Percentiles rank a stretch among this genome's conserved stretches.
These are phyloP conservation scores for Termitomyces sp. DNA, from an alignment of 768 basidiomycete genomes.

Conservation along the genomic window DNA sequence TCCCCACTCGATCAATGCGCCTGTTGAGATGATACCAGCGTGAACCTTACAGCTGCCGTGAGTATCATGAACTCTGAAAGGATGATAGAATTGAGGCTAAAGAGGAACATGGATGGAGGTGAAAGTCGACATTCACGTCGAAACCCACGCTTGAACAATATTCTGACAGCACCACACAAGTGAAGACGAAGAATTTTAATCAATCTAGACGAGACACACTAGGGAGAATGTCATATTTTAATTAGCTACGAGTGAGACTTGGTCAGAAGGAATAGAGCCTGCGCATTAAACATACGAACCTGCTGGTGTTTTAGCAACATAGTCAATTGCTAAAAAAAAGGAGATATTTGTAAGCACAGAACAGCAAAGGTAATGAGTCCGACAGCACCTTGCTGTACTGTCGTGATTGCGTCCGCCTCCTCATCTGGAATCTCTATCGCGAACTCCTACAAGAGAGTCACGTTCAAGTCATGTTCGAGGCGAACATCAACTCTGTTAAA, in stretches of 20 bases:
- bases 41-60: neutral
- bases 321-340: constrained; percentile 74
- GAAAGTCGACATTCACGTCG: neutral
- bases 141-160: neutral
- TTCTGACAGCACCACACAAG: neutral
- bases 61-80: neutral
- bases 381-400: constrained; percentile 76
- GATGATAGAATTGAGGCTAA: neutral
- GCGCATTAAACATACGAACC: constrained; percentile 34
- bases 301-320: constrained; percentile 90
- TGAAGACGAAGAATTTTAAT: neutral
- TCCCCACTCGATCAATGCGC: no score
- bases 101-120: no score
- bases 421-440: constrained; percentile 96
- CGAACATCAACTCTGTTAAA: constrained; percentile 1
- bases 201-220: neutral
- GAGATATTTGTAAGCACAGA: constrained; percentile 13
- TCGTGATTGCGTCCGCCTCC: constrained; percentile 92
- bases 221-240: neutral
- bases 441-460: constrained; percentile 82
- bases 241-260: neutral
- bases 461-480: constrained; percentile 7
- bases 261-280: neutral
- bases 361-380: neutral
- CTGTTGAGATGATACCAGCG: neutral